Conservation (phyloP, 495 filamentous ascomycete genomes). For the Amphirosellinia nigrospora region DNA sequence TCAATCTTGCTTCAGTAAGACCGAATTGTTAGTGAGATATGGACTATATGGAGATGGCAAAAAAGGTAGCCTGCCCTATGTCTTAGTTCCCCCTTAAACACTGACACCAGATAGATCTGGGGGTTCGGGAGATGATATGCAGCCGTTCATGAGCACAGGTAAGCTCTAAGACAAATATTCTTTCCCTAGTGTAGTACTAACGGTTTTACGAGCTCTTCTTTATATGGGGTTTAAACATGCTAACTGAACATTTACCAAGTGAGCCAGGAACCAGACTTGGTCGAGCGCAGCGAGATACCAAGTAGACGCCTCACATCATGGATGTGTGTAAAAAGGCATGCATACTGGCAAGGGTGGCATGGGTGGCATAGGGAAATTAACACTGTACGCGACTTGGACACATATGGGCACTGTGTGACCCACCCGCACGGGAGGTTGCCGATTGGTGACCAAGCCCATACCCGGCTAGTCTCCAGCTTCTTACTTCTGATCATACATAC, state of each 20-base stretch:
- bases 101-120: too few species aligned
- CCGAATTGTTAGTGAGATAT: not conserved
- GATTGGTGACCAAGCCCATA: slow-evolving; percentile 13
- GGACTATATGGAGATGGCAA: not conserved
- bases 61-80: not conserved
- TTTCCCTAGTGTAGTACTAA: not conserved
- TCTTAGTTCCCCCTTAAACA: not conserved
- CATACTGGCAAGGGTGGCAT: not conserved
- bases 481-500: not conserved
- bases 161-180: not conserved
- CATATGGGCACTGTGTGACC: slow-evolving; percentile 1
- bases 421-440: not conserved
- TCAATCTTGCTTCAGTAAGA: not conserved
- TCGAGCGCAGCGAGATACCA: not conserved
- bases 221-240: too few species aligned
- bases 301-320: not conserved
- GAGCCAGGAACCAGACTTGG: too few species aligned
- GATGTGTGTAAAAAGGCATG: not conserved
- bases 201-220: slow-evolving; percentile 1
- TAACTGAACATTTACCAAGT: too few species aligned
- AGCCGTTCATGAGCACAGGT: slow-evolving; percentile 3
- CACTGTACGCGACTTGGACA: not conserved
- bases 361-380: not conserved
- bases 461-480: not conserved
- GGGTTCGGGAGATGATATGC: slow-evolving; percentile 2